Percentiles rank a stretch among this genome's conserved stretches.
These are phyloP conservation scores for Psilocybe mexicana DNA, from an alignment of 1,284 basidiomycete species.

Conservation along the genomic window DNA sequence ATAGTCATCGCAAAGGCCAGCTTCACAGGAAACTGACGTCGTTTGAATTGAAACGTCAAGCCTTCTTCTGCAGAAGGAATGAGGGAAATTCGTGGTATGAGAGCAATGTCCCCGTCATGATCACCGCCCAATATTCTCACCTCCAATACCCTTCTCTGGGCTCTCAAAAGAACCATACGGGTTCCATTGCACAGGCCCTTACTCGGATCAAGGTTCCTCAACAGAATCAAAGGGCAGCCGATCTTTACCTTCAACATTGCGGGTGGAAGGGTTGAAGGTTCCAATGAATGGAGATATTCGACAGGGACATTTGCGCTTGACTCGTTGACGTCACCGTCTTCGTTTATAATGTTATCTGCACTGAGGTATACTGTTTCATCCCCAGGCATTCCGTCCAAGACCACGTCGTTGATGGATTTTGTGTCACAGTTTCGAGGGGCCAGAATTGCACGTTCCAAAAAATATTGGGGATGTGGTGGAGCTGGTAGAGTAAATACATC, in stretches of 20 bases:
- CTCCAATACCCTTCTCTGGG: conserved; percentile 26
- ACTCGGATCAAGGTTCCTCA: conserved; percentile 32
- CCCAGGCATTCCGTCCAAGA: conserved; percentile 33
- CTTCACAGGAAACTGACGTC: conserved; percentile 39
- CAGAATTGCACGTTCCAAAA: conserved; percentile 38
- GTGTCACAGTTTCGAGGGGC: conserved; percentile 39
- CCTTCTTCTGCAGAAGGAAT: conserved; percentile 3
- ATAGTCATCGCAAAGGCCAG: conserved; percentile 45
- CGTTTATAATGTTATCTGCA: conserved; percentile 29
- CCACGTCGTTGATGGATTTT: conserved; percentile 29
- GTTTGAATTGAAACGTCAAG: conserved; percentile 22
- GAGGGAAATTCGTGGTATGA: conserved; percentile 25
- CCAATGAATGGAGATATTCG: conserved; percentile 32
- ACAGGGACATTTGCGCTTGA: conserved; percentile 16
- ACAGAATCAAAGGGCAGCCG: conserved; percentile 38
- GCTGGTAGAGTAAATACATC: conserved; percentile 17
- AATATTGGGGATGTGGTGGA: conserved; percentile 32
- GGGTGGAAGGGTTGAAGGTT: conserved; percentile 32
- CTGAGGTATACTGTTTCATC: conserved; percentile 30
- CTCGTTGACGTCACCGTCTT: conserved; percentile 17
- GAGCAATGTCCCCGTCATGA: conserved; percentile 31
- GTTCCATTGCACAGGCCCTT: conserved; percentile 42
- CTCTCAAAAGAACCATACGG: conserved; percentile 21
- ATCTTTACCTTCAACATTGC: conserved; percentile 34
- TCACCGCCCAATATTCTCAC: conserved; percentile 30